A percentile compares a stretch with the other conserved stretches of the same genome.
These are phyloP conservation scores for Starmerella vaccinii DNA, from an alignment of 805 yeast species.

Conservation along the genomic window DNA sequence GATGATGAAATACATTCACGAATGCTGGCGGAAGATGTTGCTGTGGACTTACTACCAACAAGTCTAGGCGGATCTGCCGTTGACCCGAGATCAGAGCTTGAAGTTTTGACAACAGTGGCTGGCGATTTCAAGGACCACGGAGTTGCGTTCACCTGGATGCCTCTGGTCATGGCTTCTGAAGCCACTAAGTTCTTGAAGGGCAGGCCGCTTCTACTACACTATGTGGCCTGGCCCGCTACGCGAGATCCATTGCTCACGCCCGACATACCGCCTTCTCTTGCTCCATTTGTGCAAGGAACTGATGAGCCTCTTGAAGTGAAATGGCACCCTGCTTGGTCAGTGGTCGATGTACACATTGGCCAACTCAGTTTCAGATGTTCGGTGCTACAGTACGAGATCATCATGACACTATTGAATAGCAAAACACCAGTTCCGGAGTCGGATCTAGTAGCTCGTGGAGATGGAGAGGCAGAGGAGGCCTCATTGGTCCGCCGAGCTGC, in stretches of 20 bases:
- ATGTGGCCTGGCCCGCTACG: not conserved
- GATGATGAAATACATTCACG: slow-evolving; percentile 1
- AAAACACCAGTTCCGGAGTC: slow-evolving; percentile 1
- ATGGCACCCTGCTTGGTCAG: slow-evolving; percentile 9
- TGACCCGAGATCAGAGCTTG: not conserved
- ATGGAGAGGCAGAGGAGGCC: not conserved
- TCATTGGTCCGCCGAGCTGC: not conserved
- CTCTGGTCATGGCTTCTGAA: slow-evolving; percentile 1
- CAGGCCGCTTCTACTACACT: not conserved
- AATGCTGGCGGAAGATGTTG: not conserved
- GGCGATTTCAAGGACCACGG: not conserved
- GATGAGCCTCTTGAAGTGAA: not conserved
- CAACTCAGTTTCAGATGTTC: slow-evolving; percentile 6
- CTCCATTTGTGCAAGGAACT: not conserved
- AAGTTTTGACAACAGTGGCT: not conserved
- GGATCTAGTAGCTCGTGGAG: not conserved
- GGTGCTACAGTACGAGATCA: slow-evolving; percentile 3
- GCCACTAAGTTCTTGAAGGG: not conserved
- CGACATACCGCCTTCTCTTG: not conserved
- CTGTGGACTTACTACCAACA: not conserved
- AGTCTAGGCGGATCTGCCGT: not conserved
- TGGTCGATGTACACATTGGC: not conserved
- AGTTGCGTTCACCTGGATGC: slow-evolving; percentile 1
- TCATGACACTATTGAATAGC: not conserved
- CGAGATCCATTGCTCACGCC: not conserved